Evolutionary conservation across 2,329 filamentous ascomycete genomes (phyloP), one percentile per base, ranked within the genome.

Genomic region (Claviceps paspali): DNA sequence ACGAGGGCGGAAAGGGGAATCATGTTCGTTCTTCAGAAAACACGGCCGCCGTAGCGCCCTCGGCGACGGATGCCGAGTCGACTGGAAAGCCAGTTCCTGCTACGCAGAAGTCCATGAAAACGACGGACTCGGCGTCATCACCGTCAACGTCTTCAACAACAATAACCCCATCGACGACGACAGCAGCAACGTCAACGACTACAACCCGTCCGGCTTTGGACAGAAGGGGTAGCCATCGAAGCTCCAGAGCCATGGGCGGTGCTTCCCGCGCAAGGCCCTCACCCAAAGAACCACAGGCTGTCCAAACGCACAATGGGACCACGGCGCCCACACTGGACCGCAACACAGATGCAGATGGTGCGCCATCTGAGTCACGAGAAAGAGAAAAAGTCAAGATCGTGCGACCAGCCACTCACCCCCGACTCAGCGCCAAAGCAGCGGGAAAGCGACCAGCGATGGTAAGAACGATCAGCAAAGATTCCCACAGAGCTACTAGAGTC

Each of bases 151-250:
- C 57, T 2, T 57, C 60, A 15, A 19, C 34, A n/a, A 18, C 11
- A 21, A 9, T 17, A 22, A 22, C 33, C 4, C 8, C 12, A 19
- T 4, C 17, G 18, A 21, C 29, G 29, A 28, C 26, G 29, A 11
- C 32, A 24, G 12, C 7, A 6, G 18, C 3, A 22, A 22, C 4
- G n/a, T n/a, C 22, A 10, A 10, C 33, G 11, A 14, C 26, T 5
- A 70, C 63, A 47, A 59, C 64, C 36, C 60, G 65, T 31, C 62
- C 67, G 1, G 53, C 61, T 7, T 54, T 70, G 41, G 52, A 62
- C 11, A 61, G 65, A 33, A 61, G 63, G 24, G 53, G 57, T 27
- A 70, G 64, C 44, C 70, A 68, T 1, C 68, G 67, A 38, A 60
- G 62, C 6, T 61, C 64, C 3, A 6, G 53, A 47, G 10, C 54